Conservation (phyloP, 805 yeast species). For the Debaryomyces prosopidis region DNA sequence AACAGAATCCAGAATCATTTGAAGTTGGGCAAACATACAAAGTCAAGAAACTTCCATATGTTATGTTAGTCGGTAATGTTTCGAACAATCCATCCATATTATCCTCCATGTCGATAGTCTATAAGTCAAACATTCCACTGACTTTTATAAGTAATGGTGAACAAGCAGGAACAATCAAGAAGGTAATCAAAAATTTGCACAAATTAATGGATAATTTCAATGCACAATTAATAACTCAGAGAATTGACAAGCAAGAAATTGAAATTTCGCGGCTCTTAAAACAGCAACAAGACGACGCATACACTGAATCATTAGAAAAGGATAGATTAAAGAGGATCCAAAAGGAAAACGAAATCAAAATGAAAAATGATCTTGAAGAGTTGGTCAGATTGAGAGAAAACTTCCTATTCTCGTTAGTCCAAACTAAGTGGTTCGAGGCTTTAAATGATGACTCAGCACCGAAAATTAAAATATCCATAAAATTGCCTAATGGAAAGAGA, state of each 20-base stretch:
- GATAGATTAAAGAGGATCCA: slow-evolving; percentile 57
- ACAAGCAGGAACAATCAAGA: slow-evolving; percentile 20
- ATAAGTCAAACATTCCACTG: slow-evolving; percentile 7
- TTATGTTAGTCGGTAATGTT: slow-evolving; percentile 9
- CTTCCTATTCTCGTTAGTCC: slow-evolving; percentile 17
- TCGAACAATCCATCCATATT: slow-evolving; percentile 10
- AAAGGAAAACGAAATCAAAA: slow-evolving; percentile 25
- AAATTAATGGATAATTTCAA: slow-evolving; percentile 29
- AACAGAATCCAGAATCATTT: slow-evolving; percentile 34
- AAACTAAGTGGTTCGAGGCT: slow-evolving; percentile 12
- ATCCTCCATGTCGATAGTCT: slow-evolving; percentile 11
- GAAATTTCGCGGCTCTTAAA: slow-evolving; percentile 39
- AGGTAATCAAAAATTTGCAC: slow-evolving; percentile 22
- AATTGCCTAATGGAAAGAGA: slow-evolving; percentile 55
- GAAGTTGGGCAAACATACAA: slow-evolving; percentile 36
- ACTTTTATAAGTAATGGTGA: slow-evolving; percentile 19
- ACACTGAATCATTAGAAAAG: slow-evolving; percentile 39
- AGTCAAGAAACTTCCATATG: slow-evolving; percentile 31
- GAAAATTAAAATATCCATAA: slow-evolving; percentile 47
- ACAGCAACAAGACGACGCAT: slow-evolving; percentile 45
- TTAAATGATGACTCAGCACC: slow-evolving; percentile 8
- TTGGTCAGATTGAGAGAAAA: slow-evolving; percentile 14
- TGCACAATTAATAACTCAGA: slow-evolving; percentile 39
- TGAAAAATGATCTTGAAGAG: slow-evolving; percentile 4
- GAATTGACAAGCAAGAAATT: slow-evolving; percentile 41